Conservation (phyloP, 1,284 basidiomycete species). For the Apiotrichum akiyoshidainum region DNA sequence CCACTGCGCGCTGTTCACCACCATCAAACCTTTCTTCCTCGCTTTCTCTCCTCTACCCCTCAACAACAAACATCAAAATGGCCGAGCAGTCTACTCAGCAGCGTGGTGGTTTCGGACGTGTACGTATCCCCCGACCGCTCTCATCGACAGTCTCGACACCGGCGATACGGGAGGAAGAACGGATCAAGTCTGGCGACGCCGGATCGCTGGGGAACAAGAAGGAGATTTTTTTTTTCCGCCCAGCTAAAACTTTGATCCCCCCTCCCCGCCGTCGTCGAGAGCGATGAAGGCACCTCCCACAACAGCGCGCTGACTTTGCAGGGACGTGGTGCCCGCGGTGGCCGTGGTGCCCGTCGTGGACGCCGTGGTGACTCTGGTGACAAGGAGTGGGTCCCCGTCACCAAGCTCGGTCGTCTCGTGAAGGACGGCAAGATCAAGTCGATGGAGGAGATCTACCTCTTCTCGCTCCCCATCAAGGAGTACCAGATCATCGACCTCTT, state of each 20-base stretch:
- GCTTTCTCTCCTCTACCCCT: constrained; percentile 1
- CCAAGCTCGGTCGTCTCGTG: constrained; percentile 97
- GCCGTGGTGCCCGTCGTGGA: constrained; percentile 86
- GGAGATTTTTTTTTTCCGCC: no score
- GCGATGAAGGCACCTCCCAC: no score
- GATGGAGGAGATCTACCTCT: constrained; percentile 99
- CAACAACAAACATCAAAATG: constrained; percentile 6
- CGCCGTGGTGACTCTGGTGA: neutral
- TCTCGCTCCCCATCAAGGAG: constrained; percentile 98
- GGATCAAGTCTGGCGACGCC: neutral
- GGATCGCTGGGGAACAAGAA: no score
- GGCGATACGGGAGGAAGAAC: neutral
- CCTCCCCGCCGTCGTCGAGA: no score
- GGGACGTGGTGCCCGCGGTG: constrained; percentile 70
- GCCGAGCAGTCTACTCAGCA: constrained; percentile 10
- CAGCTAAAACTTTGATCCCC: constrained; percentile 18
- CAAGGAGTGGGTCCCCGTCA: constrained; percentile 77
- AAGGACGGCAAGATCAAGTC: constrained; percentile 99
- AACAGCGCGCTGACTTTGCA: neutral
- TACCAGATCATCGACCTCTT: constrained; percentile 97
- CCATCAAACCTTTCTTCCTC: neutral
- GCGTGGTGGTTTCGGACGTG: constrained; percentile 9
- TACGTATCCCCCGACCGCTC: neutral
- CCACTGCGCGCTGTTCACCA: neutral
- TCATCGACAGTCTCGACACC: neutral